A percentile compares a stretch with the other conserved stretches of the same genome.
These are phyloP conservation scores for Lactarius vividus DNA, from an alignment of 768 basidiomycete genomes.

Conservation along the genomic window DNA sequence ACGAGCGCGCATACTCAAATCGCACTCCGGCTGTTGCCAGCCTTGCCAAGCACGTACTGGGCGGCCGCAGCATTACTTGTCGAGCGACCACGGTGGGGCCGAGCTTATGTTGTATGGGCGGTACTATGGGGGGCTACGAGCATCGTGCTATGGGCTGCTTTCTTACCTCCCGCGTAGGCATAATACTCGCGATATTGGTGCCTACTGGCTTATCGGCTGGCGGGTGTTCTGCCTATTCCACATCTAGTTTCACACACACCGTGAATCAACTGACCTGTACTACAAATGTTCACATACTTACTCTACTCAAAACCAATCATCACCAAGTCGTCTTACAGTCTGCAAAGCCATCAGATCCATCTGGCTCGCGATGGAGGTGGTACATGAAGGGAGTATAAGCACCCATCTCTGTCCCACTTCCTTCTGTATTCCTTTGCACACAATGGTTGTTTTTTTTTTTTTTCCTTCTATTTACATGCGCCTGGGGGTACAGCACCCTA, in stretches of 20 bases:
- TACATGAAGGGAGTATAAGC: too few relatives aligned
- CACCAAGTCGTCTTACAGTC: too few relatives aligned
- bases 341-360: too few relatives aligned
- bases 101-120: slow-evolving; percentile 74
- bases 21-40: slow-evolving; percentile 55
- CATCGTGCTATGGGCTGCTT: slow-evolving; percentile 75
- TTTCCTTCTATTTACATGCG: too few relatives aligned
- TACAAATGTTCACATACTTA: too few relatives aligned
- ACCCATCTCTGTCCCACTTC: too few relatives aligned
- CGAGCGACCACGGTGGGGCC: slow-evolving; percentile 47
- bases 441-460: too few relatives aligned
- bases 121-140: slow-evolving; percentile 71
- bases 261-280: background rate
- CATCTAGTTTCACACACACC: background rate
- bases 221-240: background rate
- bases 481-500: too few relatives aligned
- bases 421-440: too few relatives aligned
- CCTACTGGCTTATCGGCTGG: background rate
- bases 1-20: slow-evolving; percentile 33
- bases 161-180: slow-evolving; percentile 83
- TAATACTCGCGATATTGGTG: background rate
- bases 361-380: too few relatives aligned
- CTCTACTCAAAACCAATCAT: too few relatives aligned
- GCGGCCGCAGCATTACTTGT: slow-evolving; percentile 67
- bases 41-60: slow-evolving; percentile 85